Evolutionary conservation across 2,329 filamentous ascomycete species (phyloP).

Genomic region (Verticillium dahliae): DNA sequence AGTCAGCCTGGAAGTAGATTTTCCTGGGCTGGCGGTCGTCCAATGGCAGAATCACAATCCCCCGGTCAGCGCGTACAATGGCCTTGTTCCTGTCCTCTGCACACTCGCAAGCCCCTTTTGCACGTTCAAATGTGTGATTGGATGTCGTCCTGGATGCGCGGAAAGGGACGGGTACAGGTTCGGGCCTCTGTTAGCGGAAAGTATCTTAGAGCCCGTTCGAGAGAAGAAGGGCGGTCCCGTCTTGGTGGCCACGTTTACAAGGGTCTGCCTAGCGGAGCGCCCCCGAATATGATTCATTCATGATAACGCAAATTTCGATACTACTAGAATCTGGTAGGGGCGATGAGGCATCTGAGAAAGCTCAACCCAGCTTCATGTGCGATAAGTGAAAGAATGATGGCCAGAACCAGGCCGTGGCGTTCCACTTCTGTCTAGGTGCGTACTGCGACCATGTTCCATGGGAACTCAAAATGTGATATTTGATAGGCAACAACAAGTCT

Average conservation of each 20-base stretch:
- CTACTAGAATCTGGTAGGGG: too few species aligned
- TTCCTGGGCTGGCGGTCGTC: neutral
- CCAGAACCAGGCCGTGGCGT: too few species aligned
- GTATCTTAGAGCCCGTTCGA: neutral
- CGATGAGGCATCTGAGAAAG: too few species aligned
- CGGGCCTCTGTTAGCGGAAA: constrained; percentile 1
- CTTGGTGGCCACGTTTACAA: neutral
- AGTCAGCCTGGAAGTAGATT: constrained; percentile 8
- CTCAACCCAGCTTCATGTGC: too few species aligned
- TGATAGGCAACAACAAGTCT: neutral
- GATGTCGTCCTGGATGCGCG: neutral
- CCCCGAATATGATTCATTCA: too few species aligned
- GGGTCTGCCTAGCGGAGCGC: neutral
- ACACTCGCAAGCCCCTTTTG: neutral
- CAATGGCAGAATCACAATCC: neutral
- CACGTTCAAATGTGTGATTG: neutral
- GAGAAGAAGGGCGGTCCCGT: neutral
- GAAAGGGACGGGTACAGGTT: neutral
- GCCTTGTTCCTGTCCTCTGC: neutral
- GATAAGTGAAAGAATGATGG: too few species aligned
- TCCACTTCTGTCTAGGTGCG: too few species aligned
- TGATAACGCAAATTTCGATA: too few species aligned
- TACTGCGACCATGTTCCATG: too few species aligned
- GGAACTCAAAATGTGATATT: neutral
- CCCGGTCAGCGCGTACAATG: constrained; percentile 5